Conservation (phyloP, 2,329 filamentous ascomycete species). For the Albophoma yamanashiensis region DNA sequence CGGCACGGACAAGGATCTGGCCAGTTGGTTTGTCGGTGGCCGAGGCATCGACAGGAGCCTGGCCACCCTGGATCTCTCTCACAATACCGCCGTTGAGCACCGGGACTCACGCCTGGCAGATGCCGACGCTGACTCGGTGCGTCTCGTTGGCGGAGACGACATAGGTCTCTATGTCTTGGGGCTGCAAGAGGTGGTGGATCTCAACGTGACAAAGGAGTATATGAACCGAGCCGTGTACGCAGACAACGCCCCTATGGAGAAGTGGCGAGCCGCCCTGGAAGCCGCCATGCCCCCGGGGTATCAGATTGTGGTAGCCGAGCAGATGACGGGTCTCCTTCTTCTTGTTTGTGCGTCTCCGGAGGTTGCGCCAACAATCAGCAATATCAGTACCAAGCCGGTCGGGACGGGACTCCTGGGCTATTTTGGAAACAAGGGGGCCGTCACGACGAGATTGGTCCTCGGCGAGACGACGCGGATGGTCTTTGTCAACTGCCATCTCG, state of each 20-base stretch:
- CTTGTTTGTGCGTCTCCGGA: constrained; percentile 77
- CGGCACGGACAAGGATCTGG: constrained; percentile 79
- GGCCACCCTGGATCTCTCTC: constrained; percentile 38
- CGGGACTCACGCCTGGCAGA: constrained; percentile 22
- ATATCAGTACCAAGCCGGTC: constrained; percentile 71
- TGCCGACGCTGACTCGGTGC: constrained; percentile 20
- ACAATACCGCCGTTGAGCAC: constrained; percentile 25
- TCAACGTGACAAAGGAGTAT: constrained; percentile 70
- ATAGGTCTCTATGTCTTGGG: constrained; percentile 85
- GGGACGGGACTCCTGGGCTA: constrained; percentile 88
- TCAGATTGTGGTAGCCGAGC: constrained; percentile 64
- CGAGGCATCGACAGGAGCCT: constrained; percentile 58
- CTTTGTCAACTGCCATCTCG: constrained; percentile 86
- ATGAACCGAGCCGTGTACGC: constrained; percentile 56
- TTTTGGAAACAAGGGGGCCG: constrained; percentile 91
- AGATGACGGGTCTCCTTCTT: constrained; percentile 75
- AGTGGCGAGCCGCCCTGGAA: constrained; percentile 72
- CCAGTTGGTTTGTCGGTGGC: constrained; percentile 76
- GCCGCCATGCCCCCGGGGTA: constrained; percentile 70
- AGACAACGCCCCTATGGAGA: constrained; percentile 59
- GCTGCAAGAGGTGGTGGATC: constrained; percentile 83
- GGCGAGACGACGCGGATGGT: constrained; percentile 84
- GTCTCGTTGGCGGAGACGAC: constrained; percentile 50
- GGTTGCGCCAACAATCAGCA: constrained; percentile 63
- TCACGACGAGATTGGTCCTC: constrained; percentile 69